Evolutionary conservation across 163 green algal species (phyloP).

Genomic region (Dunaliella salina): DNA sequence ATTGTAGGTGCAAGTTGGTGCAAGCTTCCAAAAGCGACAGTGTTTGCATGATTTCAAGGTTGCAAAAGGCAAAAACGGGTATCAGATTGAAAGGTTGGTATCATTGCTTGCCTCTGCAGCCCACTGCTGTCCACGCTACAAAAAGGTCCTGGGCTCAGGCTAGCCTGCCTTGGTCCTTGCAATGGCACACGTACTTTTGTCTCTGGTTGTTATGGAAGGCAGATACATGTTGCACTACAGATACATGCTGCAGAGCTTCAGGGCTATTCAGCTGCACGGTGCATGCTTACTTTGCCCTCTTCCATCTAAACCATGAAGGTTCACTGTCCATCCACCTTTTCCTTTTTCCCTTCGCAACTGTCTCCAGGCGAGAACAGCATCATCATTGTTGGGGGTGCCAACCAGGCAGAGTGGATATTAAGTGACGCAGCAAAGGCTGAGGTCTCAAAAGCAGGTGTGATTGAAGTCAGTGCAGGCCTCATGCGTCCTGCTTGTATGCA

Average conservation of each 20-base stretch:
- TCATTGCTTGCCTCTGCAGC: too few species aligned
- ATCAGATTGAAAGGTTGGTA: too few species aligned
- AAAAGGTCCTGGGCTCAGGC: too few species aligned
- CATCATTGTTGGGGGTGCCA: constrained; percentile 79
- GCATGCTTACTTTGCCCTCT: not conserved
- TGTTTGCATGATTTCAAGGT: too few species aligned
- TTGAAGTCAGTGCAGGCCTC: too few species aligned
- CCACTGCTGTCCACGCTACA: too few species aligned
- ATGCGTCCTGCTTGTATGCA: too few species aligned
- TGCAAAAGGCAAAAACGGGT: too few species aligned
- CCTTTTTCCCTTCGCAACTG: not conserved
- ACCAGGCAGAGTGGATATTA: constrained; percentile 66
- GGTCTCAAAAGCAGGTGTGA: not conserved
- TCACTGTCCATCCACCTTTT: not conserved
- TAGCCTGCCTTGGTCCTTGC: too few species aligned
- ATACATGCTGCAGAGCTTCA: not conserved
- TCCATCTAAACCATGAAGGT: not conserved
- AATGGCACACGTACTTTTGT: not conserved
- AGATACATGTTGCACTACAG: not conserved
- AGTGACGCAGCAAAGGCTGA: constrained; percentile 15
- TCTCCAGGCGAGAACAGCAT: constrained; percentile 86
- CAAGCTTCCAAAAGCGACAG: too few species aligned
- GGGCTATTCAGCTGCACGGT: not conserved
- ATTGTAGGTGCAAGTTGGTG: too few species aligned
- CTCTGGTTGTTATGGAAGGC: not conserved